phyloP scores from a whole-genome alignment of 2,329 filamentous ascomycete genomes.

The Kalaharituber pfeilii region DNA sequence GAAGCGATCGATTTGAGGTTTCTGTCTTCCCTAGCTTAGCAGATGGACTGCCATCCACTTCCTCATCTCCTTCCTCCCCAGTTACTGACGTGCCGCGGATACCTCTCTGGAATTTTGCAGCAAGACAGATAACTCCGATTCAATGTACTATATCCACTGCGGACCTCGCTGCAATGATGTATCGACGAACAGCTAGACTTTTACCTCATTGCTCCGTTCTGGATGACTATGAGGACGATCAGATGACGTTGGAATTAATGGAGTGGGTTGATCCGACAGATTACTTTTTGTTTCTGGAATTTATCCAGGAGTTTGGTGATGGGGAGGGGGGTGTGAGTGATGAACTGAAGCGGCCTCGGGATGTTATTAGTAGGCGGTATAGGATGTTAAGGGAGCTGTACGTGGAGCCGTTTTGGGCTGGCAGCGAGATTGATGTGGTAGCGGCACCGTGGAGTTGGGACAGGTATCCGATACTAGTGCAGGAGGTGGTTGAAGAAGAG shows the following conservation, averaged over 20 bases:
- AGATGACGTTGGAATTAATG: neutral
- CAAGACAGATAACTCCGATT: too few species aligned
- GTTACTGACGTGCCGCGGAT: neutral
- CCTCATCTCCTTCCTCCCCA: too few species aligned
- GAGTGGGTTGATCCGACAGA: neutral
- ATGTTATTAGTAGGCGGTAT: neutral
- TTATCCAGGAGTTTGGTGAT: neutral
- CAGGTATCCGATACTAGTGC: neutral
- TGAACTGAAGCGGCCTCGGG: neutral
- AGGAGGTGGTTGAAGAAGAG: too few species aligned
- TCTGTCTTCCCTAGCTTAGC: too few species aligned
- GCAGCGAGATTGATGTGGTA: too few species aligned
- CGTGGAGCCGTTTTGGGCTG: too few species aligned
- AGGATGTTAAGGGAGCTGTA: neutral
- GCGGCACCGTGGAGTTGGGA: neutral
- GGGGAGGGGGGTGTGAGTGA: neutral
- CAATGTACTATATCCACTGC: neutral
- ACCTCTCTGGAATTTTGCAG: neutral
- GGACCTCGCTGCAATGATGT: neutral
- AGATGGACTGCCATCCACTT: too few species aligned
- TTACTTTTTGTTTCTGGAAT: neutral
- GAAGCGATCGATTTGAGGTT: too few species aligned
- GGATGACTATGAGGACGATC: neutral
- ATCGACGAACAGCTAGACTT: neutral
- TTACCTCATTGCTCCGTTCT: neutral